These are phyloP conservation scores for Rhizopus microsporus DNA, from an alignment of 371 early-diverging fungal genomes.

Conservation along the genomic window DNA sequence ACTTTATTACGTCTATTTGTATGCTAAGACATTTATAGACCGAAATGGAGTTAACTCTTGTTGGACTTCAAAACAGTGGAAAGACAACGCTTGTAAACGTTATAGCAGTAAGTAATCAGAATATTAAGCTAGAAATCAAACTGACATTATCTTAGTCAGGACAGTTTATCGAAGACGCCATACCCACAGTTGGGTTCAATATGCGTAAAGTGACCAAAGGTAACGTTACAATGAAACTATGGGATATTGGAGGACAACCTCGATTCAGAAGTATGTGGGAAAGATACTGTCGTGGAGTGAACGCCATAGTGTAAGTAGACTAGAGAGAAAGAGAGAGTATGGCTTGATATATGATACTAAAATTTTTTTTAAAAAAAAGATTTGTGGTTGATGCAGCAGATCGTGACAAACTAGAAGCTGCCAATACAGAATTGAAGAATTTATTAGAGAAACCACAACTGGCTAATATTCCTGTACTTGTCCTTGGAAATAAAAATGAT, in stretches of 20 bases:
- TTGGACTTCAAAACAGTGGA: conserved; percentile 97
- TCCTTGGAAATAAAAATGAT: conserved; percentile 99
- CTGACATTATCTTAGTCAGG: conserved; percentile 68
- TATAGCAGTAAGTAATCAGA: conserved; percentile 78
- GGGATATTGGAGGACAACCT: conserved; percentile 99
- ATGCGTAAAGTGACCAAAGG: conserved; percentile 96
- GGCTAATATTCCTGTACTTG: conserved; percentile 92
- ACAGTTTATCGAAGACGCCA: conserved; percentile 94
- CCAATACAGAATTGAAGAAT: conserved; percentile 87
- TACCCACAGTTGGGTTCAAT: conserved; percentile 98
- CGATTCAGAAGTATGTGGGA: conserved; percentile 98
- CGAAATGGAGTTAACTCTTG: conserved; percentile 73
- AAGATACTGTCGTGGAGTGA: conserved; percentile 92
- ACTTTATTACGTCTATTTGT: neutral
- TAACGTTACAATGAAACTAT: conserved; percentile 96
- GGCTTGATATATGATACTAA: neutral
- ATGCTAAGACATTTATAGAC: neutral
- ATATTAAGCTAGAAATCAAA: neutral
- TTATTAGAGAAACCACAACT: conserved; percentile 91
- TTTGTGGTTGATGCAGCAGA: conserved; percentile 98
- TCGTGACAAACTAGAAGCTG: conserved; percentile 88
- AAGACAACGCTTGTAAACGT: conserved; percentile 98
- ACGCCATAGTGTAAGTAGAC: conserved; percentile 90
- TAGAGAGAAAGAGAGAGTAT: neutral
- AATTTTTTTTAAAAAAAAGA: conserved; percentile 31